Conservation (phyloP, 805 yeast genomes). For the Ogataea salicorniae region DNA sequence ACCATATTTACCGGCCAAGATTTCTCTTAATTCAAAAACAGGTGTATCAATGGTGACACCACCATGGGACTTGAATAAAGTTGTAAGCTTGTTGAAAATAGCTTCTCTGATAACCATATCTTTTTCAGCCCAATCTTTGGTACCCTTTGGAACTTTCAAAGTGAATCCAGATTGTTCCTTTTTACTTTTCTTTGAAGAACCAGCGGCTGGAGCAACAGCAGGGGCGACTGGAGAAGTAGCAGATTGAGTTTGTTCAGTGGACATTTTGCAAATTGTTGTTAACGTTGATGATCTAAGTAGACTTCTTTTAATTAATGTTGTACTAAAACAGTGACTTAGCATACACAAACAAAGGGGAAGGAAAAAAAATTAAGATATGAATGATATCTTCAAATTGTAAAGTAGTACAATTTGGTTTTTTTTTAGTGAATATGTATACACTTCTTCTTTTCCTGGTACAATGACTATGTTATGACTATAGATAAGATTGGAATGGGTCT, state of each 20-base stretch:
- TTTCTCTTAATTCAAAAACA: conserved; percentile 93
- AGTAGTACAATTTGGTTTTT: no score
- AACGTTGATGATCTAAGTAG: background rate
- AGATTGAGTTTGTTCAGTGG: background rate
- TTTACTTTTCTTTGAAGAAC: conserved; percentile 35
- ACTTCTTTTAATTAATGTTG: background rate
- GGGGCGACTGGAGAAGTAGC: background rate
- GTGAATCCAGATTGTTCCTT: conserved; percentile 52
- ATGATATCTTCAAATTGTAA: background rate
- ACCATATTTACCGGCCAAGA: conserved; percentile 95
- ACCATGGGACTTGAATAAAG: conserved; percentile 89
- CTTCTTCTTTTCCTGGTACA: no score
- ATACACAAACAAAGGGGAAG: background rate
- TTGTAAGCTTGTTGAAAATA: conserved; percentile 66
- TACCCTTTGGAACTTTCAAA: conserved; percentile 93
- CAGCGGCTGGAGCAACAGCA: background rate
- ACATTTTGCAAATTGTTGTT: background rate
- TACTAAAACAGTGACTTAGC: background rate
- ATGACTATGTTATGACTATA: no score
- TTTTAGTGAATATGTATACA: no score
- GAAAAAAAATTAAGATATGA: no score
- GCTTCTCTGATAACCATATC: conserved; percentile 95
- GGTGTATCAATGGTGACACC: conserved; percentile 99
- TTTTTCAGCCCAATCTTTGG: conserved; percentile 97
- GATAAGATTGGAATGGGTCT: no score